Base-by-base conservation (phyloP, 2,329 filamentous ascomycete species). In the Trichoderma hamatum region DNA sequence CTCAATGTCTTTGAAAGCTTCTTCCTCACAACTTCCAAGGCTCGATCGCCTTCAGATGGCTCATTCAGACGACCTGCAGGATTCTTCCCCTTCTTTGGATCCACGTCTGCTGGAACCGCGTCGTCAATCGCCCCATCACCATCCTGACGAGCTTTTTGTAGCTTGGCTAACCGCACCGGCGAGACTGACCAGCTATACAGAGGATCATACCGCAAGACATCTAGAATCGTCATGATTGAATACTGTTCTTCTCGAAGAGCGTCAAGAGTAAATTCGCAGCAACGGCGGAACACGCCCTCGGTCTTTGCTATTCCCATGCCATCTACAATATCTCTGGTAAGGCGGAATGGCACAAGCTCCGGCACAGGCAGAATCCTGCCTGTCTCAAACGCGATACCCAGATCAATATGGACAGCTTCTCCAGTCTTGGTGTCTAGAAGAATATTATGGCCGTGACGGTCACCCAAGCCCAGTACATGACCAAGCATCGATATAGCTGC, bases 211-310 rank as follows among this genome's bases (percentile, higher is more conserved):
- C 96, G 91, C 70, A 99, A 83, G 26, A 99, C 96, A 76, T 99
- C 96, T 24, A 99, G 88, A 65, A 99, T 94, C 0, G 96, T 98
- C 94, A 97, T 98, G 82, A 99, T 99, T 55, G 92, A 94, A 78
- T 97, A 96, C 14, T 92, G 92, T 78, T 99, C 96, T 75, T 97
- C 92, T n/a, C 96, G 90, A 43, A 99, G 84, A 1, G 96, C 94
- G 71, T 97, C 94, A 36, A 99, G 88, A 0, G 94, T 98, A 78
- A 98, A 98, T 78, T 99, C 96, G 79, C 96, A 99, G 80, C 95
- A 98, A n/a, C 96, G 89, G 9, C 96, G 89, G 82, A 98, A 99
- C 0, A 98, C 94, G 3, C 96, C 96, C 79, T 99, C 96, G 0
- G 94, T 97, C 75, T 92, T 93, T 3, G 93, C 96, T 73, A 97